Conservation (phyloP, 225 moss, liverwort and hornwort genomes). For the Climacium dendroides region DNA sequence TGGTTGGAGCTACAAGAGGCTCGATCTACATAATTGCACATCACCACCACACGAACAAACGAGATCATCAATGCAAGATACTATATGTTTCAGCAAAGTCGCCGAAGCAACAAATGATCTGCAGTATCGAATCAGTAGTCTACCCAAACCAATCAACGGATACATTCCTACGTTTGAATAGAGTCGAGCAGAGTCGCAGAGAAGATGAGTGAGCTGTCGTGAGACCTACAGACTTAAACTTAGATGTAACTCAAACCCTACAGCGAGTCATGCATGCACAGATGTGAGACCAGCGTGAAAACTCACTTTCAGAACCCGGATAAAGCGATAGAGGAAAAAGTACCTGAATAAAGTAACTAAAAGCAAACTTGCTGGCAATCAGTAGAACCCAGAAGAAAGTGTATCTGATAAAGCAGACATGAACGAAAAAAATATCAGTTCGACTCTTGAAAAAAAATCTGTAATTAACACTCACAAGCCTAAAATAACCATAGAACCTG, state of each 20-base stretch:
- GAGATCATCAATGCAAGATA: background rate
- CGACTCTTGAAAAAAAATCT: background rate
- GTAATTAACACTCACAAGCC: background rate
- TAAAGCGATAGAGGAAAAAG: background rate
- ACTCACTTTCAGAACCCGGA: background rate
- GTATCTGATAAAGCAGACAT: slow-evolving; percentile 35
- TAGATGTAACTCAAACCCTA: background rate
- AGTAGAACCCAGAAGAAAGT: slow-evolving; percentile 79
- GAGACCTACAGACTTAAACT: background rate
- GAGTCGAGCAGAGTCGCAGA: background rate
- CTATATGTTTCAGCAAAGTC: background rate
- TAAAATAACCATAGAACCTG: background rate
- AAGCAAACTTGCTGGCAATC: slow-evolving; percentile 68
- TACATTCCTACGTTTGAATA: background rate
- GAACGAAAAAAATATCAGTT: background rate
- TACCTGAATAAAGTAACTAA: slow-evolving; percentile 66
- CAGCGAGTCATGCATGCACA: background rate
- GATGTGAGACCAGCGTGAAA: background rate
- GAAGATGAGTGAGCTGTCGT: background rate
- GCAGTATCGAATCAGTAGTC: background rate
- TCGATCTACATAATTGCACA: slow-evolving; percentile 38
- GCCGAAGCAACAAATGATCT: background rate
- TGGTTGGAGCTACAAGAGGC: slow-evolving; percentile 76
- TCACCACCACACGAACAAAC: background rate
- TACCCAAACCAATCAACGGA: background rate